Conservation (phyloP, 73 alveolate species). For the Paramecium primaurelia region DNA sequence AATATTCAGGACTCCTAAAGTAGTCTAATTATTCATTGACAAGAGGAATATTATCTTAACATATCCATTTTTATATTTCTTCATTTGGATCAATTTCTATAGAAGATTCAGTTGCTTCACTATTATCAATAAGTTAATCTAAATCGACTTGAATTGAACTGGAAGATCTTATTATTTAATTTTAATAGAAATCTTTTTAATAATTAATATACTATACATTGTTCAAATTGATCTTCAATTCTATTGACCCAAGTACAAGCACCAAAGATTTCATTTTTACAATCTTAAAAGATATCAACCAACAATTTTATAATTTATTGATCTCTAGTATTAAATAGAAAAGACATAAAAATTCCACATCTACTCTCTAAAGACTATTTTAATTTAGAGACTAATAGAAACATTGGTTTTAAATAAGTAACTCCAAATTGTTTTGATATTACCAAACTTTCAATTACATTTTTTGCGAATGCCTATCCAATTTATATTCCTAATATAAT, state of each 20-base stretch:
- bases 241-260: conserved; percentile 11
- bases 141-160: background rate
- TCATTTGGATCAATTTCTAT: conserved; percentile 9
- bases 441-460: background rate
- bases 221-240: conserved; percentile 10
- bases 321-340: background rate
- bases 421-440: background rate
- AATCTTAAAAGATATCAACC: background rate
- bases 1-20: background rate
- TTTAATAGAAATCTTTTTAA: background rate
- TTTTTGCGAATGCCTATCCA: background rate
- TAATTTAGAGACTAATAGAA: background rate
- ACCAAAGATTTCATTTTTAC: background rate
- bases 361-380: background rate
- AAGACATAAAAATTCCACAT: background rate
- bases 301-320: background rate
- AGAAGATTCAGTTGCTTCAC: background rate
- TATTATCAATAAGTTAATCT: background rate
- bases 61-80: background rate
- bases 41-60: background rate
- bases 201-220: background rate
- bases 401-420: background rate
- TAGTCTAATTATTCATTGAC: background rate
- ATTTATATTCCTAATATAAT: background rate
- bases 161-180: background rate